Evolutionary conservation across 2,329 filamentous ascomycete species (phyloP), one percentile per base, ranked within the genome.

Genomic region (Diplodia intermedia): DNA sequence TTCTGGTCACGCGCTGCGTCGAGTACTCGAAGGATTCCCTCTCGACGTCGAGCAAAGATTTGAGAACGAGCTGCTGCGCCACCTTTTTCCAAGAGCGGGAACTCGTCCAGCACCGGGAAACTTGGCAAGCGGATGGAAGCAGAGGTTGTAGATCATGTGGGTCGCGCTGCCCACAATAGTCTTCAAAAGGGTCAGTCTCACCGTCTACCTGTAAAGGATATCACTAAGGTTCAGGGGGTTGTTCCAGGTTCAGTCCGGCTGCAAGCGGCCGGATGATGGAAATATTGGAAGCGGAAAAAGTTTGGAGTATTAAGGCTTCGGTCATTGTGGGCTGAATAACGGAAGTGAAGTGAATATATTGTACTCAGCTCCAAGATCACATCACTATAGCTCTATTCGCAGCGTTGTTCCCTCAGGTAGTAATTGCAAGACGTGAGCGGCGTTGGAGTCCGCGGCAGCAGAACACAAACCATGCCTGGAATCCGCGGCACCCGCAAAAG

Each of bases 1-100:
- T 71, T 11, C 71, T 70, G 31, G 74, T 68, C 8, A 78, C 73
- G 2, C 66, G 66, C 8, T 62, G 56, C 9, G 36, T 15, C 20
- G 33, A 23, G 36, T 54, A 23, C 15, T 49, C 15, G 4, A 29
- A 36, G 5, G 55, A 52, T 12, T 43, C 1, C 1, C 11, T 8
- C 23, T 43, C 2, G 26, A 15, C 20, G 5, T 61, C 66, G 7
- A 14, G 2, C 43, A 67, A 20, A 2, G 26, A 18, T 8, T 38
- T 9, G 7, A 54, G 54, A 11, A 36, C 26, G 12, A 60, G 36
- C 2, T 29, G 15, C n/a, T 15, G 18, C 15, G 56, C 49, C 26
- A 68, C n/a, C 15, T 12, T 12, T 0, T 23, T 26, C 43, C 43
- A 68, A 14, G 5, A 61, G 29, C 15, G 66, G 66, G 23, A 43